These are phyloP conservation scores for Geotrichum cucujoidarum DNA, from an alignment of 1,139 yeast genomes.

Conservation along the genomic window DNA sequence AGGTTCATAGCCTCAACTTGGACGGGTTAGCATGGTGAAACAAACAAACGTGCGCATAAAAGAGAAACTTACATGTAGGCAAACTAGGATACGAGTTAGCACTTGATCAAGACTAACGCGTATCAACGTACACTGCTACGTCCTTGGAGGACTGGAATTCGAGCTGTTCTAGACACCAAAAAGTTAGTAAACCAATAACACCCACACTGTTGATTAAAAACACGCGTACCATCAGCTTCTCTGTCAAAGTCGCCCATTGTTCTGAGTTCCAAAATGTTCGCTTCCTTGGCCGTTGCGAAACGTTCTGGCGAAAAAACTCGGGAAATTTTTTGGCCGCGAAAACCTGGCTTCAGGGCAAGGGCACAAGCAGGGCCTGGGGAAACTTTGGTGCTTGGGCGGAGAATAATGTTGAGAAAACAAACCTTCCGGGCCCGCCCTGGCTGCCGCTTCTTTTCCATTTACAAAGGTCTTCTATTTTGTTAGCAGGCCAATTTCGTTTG, in stretches of 20 bases:
- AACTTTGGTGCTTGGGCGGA: too few relatives aligned
- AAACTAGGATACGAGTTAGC: slow-evolving; percentile 19
- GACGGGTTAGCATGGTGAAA: slow-evolving; percentile 4
- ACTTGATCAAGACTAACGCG: slow-evolving; percentile 10
- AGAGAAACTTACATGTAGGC: slow-evolving; percentile 11
- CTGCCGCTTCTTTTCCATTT: too few relatives aligned
- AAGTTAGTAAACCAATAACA: not conserved
- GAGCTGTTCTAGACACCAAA: slow-evolving; percentile 20
- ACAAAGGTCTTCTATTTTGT: too few relatives aligned
- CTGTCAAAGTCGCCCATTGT: slow-evolving; percentile 20
- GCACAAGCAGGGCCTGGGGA: not conserved
- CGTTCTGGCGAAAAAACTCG: not conserved
- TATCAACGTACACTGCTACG: slow-evolving; percentile 21
- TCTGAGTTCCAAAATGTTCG: too few relatives aligned
- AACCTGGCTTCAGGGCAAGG: slow-evolving; percentile 3
- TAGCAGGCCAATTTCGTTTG: not conserved
- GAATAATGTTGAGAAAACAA: too few relatives aligned
- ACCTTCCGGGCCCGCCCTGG: too few relatives aligned
- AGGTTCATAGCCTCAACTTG: slow-evolving; percentile 22
- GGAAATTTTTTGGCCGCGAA: not conserved
- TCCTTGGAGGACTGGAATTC: slow-evolving; percentile 21
- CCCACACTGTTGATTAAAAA: not conserved
- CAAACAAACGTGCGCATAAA: not conserved
- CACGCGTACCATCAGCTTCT: slow-evolving; percentile 21
- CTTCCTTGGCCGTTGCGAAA: not conserved